Evolutionary conservation across 2,329 filamentous ascomycete species (phyloP).

Genomic region (Leptographium procerum): DNA sequence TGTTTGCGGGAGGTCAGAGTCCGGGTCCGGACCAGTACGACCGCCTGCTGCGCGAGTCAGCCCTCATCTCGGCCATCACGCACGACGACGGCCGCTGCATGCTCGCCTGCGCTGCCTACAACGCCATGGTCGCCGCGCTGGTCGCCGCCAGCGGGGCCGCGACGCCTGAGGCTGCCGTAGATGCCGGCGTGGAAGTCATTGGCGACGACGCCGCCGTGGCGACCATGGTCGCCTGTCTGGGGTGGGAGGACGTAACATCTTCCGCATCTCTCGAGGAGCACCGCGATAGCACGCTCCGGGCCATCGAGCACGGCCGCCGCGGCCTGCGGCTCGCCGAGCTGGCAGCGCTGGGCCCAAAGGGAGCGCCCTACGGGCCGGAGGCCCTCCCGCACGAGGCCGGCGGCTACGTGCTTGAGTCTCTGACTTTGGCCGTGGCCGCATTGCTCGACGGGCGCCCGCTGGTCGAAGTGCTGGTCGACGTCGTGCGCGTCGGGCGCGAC

Average conservation of each 20-base stretch:
- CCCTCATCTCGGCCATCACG: conserved; percentile 27
- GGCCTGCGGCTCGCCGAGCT: conserved; percentile 17
- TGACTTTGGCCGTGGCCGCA: conserved; percentile 29
- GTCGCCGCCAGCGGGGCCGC: conserved; percentile 17
- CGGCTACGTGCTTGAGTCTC: conserved; percentile 32
- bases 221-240: neutral
- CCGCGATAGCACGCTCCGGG: neutral
- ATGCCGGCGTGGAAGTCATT: conserved; percentile 12
- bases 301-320: conserved; percentile 18
- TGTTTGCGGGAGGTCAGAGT: too few relatives aligned
- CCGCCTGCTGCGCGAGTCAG: conserved; percentile 19
- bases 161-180: conserved; percentile 18
- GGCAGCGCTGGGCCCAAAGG: conserved; percentile 20
- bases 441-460: conserved; percentile 24
- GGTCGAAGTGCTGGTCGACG: conserved; percentile 33
- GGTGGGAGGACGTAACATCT: too few relatives aligned
- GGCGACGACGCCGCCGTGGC: conserved; percentile 9
- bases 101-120: conserved; percentile 28
- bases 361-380: neutral
- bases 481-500: conserved; percentile 31
- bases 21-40: conserved; percentile 16
- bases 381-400: conserved; percentile 19
- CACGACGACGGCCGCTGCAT: conserved; percentile 26
- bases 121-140: conserved; percentile 23
- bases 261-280: too few relatives aligned